A percentile compares a stretch with the other conserved stretches of the same genome.
Conservation (phyloP, 2,329 filamentous ascomycete species). For the Sphaerulina populicola region DNA sequence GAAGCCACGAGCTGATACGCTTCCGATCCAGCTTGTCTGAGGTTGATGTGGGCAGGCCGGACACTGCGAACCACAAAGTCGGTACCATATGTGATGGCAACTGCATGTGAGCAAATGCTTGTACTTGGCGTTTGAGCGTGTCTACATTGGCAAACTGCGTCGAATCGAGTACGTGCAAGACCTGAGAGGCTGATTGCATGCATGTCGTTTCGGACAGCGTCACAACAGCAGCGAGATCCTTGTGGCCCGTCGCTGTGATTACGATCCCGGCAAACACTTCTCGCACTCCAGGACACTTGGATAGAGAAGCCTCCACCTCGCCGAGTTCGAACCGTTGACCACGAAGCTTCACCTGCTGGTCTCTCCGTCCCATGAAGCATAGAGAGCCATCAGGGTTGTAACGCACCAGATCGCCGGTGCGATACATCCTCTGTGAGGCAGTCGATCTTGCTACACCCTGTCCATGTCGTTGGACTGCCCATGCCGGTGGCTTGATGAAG, state of each 20-base stretch:
- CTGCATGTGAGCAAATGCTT: background rate
- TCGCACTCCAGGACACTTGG: too few species aligned
- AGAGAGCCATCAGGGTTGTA: background rate
- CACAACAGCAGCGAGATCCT: background rate
- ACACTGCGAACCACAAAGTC: background rate
- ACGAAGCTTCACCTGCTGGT: background rate
- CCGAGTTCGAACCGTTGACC: background rate
- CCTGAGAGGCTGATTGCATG: background rate
- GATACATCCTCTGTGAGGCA: background rate
- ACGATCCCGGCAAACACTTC: background rate
- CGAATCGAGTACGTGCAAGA: background rate
- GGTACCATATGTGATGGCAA: background rate
- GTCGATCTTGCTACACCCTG: too few species aligned
- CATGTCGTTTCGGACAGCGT: background rate
- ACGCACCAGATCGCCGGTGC: background rate
- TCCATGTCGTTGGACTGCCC: background rate
- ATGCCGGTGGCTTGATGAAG: background rate
- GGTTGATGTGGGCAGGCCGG: background rate
- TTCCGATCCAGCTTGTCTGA: constrained; percentile 3
- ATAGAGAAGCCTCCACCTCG: background rate
- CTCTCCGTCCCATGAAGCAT: background rate
- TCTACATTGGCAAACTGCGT: background rate
- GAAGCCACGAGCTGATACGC: background rate
- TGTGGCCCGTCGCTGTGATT: background rate
- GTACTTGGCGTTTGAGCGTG: background rate